These are phyloP conservation scores for Knoxdaviesia capensis DNA, from an alignment of 2,329 filamentous ascomycete genomes.

Conservation along the genomic window DNA sequence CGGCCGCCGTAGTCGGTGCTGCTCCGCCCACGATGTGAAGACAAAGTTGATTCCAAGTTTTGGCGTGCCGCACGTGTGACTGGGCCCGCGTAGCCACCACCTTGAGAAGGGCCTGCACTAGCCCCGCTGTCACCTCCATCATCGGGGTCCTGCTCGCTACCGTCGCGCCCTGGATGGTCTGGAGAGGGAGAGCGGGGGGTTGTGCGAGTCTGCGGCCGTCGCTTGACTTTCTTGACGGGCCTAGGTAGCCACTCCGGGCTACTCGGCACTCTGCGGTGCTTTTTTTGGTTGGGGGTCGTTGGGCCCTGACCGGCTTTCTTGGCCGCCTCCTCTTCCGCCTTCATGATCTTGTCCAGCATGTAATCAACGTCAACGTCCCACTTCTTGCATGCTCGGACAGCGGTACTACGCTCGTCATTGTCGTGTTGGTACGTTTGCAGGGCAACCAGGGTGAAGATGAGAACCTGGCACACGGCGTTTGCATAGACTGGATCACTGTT, in stretches of 20 bases:
- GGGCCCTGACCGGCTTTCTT: neutral
- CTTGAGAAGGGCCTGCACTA: too few species aligned
- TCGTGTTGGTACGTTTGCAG: neutral
- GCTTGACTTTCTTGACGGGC: neutral
- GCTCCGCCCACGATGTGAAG: neutral
- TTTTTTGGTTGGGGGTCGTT: neutral
- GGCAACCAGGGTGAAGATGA: slow-evolving; percentile 6
- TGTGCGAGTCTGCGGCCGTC: neutral
- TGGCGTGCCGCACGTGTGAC: too few species aligned
- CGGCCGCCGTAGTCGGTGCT: neutral
- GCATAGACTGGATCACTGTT: neutral
- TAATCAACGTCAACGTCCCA: neutral
- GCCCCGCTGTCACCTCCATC: neutral
- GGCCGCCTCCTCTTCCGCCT: neutral
- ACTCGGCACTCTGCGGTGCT: neutral
- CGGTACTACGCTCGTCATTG: neutral
- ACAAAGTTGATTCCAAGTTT: neutral
- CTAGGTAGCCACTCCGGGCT: neutral
- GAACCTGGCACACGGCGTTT: neutral
- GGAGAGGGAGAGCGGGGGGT: too few species aligned
- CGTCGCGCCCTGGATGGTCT: neutral
- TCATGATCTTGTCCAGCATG: neutral
- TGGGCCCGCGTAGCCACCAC: neutral
- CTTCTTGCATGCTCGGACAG: neutral
- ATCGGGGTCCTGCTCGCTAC: neutral